Evolutionary conservation across 1,284 basidiomycete species (phyloP), one percentile per base, ranked within the genome.

Genomic region (Microbotryomycetes sp.): DNA sequence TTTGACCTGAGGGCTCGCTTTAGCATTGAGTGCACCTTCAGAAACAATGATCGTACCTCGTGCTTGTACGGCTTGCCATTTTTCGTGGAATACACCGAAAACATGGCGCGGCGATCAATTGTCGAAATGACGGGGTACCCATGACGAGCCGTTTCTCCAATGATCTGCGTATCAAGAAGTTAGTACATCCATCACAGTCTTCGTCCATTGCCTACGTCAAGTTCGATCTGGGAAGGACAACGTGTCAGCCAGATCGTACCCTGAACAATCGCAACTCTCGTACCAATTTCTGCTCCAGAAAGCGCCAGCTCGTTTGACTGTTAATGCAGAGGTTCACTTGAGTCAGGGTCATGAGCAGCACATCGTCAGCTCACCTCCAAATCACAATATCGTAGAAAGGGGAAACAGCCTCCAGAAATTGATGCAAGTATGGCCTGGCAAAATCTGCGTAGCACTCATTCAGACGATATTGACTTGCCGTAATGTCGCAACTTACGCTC

Each of bases 211-310:
- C n/a, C 15, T 4, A 60, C 70, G 68, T 65, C 84, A 83, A 83
- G 83, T 1, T 81, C 81, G 61, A 84, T 84, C 82, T 83, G 62
- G 57, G 16, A 60, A 28, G 50, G 26, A 53, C 5, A 46, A 31
- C 23, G 41, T 27, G 55, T 13, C 26, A 52, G 27, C 27, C 45
- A 29, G 2, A 26, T 9, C 24, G 28, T 48, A n/a, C n/a, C n/a
- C n/a, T n/a, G n/a, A n/a, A n/a, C n/a, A n/a, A n/a, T n/a, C n/a
- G n/a, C n/a, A n/a, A 41, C 35, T 9, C 9, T 11, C 35, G 18
- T 41, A 89, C 83, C 4, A 96, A 80, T 76, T 94, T 96, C 30
- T 85, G 84, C 75, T 96, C 91, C 28, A 94, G 79, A 90, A 90
- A 94, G 53, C 89, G 80, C 90, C 90, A 92, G 64, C 83, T 85